A percentile compares a stretch with the other conserved stretches of the same genome.
Evolutionary conservation across 2,329 filamentous ascomycete genomes (phyloP).

Genomic region (Beauveria rudraprayagi): DNA sequence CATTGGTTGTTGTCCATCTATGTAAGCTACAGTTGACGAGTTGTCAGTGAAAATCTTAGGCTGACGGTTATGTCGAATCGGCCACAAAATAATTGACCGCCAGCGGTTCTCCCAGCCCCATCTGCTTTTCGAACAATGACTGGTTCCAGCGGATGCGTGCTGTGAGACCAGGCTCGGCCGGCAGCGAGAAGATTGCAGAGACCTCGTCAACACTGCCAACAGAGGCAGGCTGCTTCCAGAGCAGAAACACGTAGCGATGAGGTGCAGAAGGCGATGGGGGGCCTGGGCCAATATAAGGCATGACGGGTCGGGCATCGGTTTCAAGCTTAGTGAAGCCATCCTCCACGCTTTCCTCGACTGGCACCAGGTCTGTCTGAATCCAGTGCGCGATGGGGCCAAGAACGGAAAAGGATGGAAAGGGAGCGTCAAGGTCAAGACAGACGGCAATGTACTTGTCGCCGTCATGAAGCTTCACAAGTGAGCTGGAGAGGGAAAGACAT

Average conservation of each 20-base stretch:
- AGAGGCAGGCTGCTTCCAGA: conserved; percentile 36
- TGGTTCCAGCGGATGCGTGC: conserved; percentile 8
- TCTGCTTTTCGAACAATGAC: background rate
- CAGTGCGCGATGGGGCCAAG: conserved; percentile 41
- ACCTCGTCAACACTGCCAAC: background rate
- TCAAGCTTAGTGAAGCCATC: conserved; percentile 7
- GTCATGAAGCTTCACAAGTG: background rate
- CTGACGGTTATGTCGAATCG: background rate
- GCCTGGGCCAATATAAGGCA: conserved; percentile 35
- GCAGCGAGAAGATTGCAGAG: background rate
- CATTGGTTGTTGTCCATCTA: too few relatives aligned
- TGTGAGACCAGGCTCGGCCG: background rate
- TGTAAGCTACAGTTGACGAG: too few relatives aligned
- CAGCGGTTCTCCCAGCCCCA: background rate
- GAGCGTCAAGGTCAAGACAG: conserved; percentile 39
- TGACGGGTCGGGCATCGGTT: conserved; percentile 21
- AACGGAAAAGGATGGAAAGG: conserved; percentile 31
- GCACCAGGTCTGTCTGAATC: conserved; percentile 26
- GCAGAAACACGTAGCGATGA: conserved; percentile 41
- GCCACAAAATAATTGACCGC: conserved; percentile 5
- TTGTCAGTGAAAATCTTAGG: too few relatives aligned
- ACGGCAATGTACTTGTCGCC: conserved; percentile 2
- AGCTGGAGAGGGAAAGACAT: background rate
- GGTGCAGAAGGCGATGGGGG: conserved; percentile 38
- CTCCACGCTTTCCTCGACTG: background rate